These are phyloP conservation scores for Aspergillus flavus DNA, from an alignment of 2,329 filamentous ascomycete species.

Conservation along the genomic window DNA sequence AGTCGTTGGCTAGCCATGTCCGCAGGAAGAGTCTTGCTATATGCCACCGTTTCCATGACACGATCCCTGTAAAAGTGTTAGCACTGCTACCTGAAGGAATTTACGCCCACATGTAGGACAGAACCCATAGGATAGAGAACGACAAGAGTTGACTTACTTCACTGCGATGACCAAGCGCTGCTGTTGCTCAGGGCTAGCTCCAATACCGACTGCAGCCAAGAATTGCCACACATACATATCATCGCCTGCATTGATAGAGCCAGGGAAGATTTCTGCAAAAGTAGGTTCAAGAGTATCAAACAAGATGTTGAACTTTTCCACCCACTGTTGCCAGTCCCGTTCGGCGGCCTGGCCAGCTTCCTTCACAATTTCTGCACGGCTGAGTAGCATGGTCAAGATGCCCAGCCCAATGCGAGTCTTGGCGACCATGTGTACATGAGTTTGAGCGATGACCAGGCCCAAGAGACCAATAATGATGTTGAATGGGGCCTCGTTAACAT, in stretches of 20 bases:
- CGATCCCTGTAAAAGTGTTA: constrained; percentile 62
- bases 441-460: constrained; percentile 77
- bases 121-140: constrained; percentile 11
- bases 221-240: constrained; percentile 99
- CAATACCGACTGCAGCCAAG: constrained; percentile 90
- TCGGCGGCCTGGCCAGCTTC: constrained; percentile 72
- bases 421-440: constrained; percentile 81
- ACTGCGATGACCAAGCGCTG: constrained; percentile 91
- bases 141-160: constrained; percentile 57
- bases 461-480: constrained; percentile 89
- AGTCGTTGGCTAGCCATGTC: constrained; percentile 83
- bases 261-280: constrained; percentile 84
- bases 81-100: background rate
- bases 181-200: constrained; percentile 90
- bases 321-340: constrained; percentile 80
- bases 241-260: constrained; percentile 83
- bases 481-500: constrained; percentile 86
- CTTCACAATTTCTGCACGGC: constrained; percentile 89
- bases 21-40: constrained; percentile 84
- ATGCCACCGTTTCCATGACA: constrained; percentile 89
- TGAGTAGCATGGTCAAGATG: constrained; percentile 91
- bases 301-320: constrained; percentile 77
- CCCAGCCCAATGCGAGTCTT: constrained; percentile 85
- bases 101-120: background rate
- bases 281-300: constrained; percentile 86